These are phyloP conservation scores for Phytopythium sindhum DNA, from an alignment of 352 stramenopile genomes.

Conservation along the genomic window DNA sequence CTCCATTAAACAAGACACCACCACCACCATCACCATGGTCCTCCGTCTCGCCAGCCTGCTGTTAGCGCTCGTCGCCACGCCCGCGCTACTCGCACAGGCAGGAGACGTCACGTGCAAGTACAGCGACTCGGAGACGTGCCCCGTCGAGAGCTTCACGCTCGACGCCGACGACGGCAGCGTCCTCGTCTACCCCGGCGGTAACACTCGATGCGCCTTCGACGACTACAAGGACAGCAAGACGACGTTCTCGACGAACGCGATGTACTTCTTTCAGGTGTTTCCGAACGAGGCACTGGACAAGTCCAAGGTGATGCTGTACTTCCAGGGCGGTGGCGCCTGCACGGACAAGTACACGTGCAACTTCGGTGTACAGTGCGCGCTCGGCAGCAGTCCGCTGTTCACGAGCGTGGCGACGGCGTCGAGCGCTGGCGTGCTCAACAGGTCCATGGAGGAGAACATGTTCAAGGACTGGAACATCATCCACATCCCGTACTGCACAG, in stretches of 20 bases:
- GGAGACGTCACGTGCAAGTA: constrained; percentile 27
- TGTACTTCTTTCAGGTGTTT: constrained; percentile 62
- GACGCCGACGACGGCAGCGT: constrained; percentile 26
- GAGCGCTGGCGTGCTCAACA: constrained; percentile 46
- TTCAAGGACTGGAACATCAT: constrained; percentile 77
- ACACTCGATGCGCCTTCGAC: constrained; percentile 52
- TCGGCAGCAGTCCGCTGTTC: constrained; percentile 33
- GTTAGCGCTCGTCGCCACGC: constrained; percentile 9
- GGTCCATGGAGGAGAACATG: constrained; percentile 43
- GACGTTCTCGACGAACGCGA: constrained; percentile 38
- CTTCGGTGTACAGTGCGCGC: constrained; percentile 51
- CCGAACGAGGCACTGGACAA: constrained; percentile 35
- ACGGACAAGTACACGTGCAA: constrained; percentile 54
- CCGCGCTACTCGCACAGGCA: not conserved
- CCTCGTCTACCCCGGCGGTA: constrained; percentile 43
- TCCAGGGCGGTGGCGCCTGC: constrained; percentile 59
- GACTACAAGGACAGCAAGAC: constrained; percentile 26
- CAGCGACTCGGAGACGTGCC: constrained; percentile 24
- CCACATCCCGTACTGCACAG: constrained; percentile 72
- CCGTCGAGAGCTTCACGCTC: constrained; percentile 27
- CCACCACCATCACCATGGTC: constrained; percentile 4
- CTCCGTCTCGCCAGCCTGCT: constrained; percentile 2
- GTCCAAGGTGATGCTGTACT: constrained; percentile 59
- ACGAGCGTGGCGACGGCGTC: constrained; percentile 29
- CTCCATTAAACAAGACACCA: not conserved